Evolutionary conservation across 2,329 filamentous ascomycete genomes (phyloP), one percentile per base, ranked within the genome.

Genomic region (Tolypocladium endophyticum): DNA sequence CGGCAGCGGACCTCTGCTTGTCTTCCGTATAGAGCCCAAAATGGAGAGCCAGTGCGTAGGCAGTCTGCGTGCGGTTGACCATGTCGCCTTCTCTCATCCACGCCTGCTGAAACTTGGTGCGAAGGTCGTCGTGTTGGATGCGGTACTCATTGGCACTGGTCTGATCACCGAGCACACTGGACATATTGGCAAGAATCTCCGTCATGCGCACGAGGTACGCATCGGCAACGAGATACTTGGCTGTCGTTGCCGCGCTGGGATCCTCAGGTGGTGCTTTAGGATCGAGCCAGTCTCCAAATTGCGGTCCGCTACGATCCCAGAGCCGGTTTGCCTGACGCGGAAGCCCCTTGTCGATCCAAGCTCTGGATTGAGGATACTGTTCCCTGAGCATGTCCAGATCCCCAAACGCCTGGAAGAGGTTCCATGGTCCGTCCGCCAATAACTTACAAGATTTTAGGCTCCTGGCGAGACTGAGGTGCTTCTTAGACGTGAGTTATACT

Each of bases 1-100:
- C 67, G 0, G 71, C 73, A 0, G 65, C 45, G 7, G 14, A 18
- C 25, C n/a, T 47, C 16, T 47, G 43, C 23, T 47, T 47, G 43
- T 47, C 14, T 2, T 28, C 45, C 5, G 12, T 47, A 25, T 28
- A 47, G 4, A 47, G 23, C 14, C 45, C 7, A 25, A 47, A 28
- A 23, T 47, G 11, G 23, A 47, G 23, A 4, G 43, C 43, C 12
- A 47, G 43, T 12, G 23, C 43, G 12, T 47, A 47, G 43, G 23
- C 23, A 25, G 43, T 47, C 14, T 47, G 43, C 43, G 43, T 47
- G 43, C 23, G 23, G 43, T 47, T 28, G n/a, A 12, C n/a, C n/a
- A 45, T 25, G 9, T 23, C 41, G n/a, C n/a, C 41, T 9, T 47
- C 11, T 6, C 7, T 47, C 43, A 47, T 25, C 43, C 43, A 47